Evolutionary conservation across 2,329 filamentous ascomycete species (phyloP), one percentile per base, ranked within the genome.

Genomic region (Hortaea werneckii): DNA sequence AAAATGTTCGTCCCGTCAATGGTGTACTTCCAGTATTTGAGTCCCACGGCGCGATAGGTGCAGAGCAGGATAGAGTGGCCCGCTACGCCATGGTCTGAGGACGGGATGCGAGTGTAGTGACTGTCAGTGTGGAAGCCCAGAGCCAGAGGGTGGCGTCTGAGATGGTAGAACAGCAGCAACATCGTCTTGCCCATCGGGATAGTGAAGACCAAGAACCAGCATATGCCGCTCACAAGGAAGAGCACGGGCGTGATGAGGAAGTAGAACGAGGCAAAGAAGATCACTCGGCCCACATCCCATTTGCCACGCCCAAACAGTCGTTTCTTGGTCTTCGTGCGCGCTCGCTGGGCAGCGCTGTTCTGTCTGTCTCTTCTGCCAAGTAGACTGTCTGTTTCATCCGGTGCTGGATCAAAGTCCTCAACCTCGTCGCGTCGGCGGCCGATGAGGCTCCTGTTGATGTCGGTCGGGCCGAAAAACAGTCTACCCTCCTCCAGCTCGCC

Each of bases 11-110:
- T 98, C 45, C 92, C 94, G 62, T 98, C 92, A 48, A 98, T 76
- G 4, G 92, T 98, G 68, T 98, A 98, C 69, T 98, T 98, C 90
- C 94, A 98, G 72, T 98, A 98, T 65, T 90, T 90, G 55, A 81
- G 75, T 9, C 92, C 92, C 9, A 94, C 90, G 38, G 92, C 92
- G 48, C 94, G 85, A 68, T 98, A 98, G 5, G 92, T 98, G 75
- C 92, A 98, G 30, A 98, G 76, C 12, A 98, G 73, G 50, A 98
- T 90, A 8, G 89, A 90, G 11, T 55, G 57, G 29, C 55, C 54
- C 41, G 85, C 84, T 40, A 87, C 84, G 26, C 44, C 41, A 8
- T 30, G 20, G 13, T 34, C 29, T 40, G 83, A 81, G 6, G 79
- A 77, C 9, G 76, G 40, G 11, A 45, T 73, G 46, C 89, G 83